Evolutionary conservation across 441 rosid species (phyloP), one percentile per base, ranked within the genome.

Genomic region (Adansonia madagascariensis): DNA sequence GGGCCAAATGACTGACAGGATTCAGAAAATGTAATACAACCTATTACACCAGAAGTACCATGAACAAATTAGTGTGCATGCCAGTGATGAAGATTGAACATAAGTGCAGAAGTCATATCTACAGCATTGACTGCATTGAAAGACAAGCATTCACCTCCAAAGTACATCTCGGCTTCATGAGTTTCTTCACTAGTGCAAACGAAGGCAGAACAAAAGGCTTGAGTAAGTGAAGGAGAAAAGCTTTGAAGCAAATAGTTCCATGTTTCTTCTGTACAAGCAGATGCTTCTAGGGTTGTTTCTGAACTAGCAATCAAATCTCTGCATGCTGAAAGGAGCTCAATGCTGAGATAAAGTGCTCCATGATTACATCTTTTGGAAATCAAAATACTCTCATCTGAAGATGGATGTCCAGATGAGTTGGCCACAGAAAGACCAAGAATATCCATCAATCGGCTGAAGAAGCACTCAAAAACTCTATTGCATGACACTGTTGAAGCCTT

Each of bases 281-380:
- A 67, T 63, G 73, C 77, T 49, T 81, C 71, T 61, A 69, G 63
- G 61, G 49, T 79, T 76, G 79, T 79, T 67, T 75, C 81, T 47
- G 85, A 81, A 71, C 71, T 80, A 55, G 80, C 53, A 64, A 61
- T 77, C 82, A 90, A 80, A 77, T 96, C 93, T 86, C 89, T 87
- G 78, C 90, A 88, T 73, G 97, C 92, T 80, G 82, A 83, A 80
- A 94, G 91, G 80, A 95, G 91, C 80, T 88, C 88, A 52, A 88
- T 80, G 83, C 89, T 85, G 68, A 94, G 89, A 85, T 88, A 90
- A 77, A 91, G 85, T 79, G 91, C 89, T 77, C 95, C 98, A 64
- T 85, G 84, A 82, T 83, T 81, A 78, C 82, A 83, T 80, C 79
- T 82, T 72, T 75, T 81, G n/a, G 85, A 79, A 55, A 74, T 78